Percentiles rank a stretch among this genome's conserved stretches.
Evolutionary conservation across 768 basidiomycete genomes (phyloP).

Genomic region (Hemileccinum rubropunctum): DNA sequence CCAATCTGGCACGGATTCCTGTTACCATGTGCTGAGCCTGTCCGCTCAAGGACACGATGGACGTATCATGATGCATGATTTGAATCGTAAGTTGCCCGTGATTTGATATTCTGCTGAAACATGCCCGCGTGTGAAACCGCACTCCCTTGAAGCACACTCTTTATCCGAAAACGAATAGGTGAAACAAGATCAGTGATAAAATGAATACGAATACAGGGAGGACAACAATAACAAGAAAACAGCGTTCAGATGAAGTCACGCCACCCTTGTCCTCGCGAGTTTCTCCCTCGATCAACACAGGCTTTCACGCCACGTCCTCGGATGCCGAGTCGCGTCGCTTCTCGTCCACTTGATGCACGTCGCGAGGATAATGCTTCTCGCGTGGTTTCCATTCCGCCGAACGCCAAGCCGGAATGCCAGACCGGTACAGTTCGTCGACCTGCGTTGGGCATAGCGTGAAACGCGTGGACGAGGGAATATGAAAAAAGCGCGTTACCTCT

Average conservation of each 20-base stretch:
- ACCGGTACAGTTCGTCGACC: constrained; percentile 75
- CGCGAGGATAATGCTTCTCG: constrained; percentile 35
- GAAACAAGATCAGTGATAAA: not conserved
- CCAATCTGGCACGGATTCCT: no score
- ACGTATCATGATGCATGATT: not conserved
- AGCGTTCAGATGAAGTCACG: no score
- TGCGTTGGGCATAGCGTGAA: constrained; percentile 16
- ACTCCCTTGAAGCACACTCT: no score
- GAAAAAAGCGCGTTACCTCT: not conserved
- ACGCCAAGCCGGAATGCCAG: constrained; percentile 66
- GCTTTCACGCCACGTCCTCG: constrained; percentile 10
- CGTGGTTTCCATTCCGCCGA: constrained; percentile 57
- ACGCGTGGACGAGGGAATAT: not conserved
- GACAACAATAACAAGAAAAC: no score
- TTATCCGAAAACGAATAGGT: not conserved
- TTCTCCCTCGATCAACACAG: not conserved
- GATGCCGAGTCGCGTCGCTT: constrained; percentile 25
- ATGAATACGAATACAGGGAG: not conserved
- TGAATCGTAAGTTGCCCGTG: no score
- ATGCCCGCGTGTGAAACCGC: no score
- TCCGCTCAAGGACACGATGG: not conserved
- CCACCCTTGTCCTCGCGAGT: no score
- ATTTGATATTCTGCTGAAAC: no score
- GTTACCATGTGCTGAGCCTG: not conserved
- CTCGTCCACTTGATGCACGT: constrained; percentile 11